Evolutionary conservation across 1,139 yeast species (phyloP), one percentile per base, ranked within the genome.

Genomic region (Candida frijolesensis): DNA sequence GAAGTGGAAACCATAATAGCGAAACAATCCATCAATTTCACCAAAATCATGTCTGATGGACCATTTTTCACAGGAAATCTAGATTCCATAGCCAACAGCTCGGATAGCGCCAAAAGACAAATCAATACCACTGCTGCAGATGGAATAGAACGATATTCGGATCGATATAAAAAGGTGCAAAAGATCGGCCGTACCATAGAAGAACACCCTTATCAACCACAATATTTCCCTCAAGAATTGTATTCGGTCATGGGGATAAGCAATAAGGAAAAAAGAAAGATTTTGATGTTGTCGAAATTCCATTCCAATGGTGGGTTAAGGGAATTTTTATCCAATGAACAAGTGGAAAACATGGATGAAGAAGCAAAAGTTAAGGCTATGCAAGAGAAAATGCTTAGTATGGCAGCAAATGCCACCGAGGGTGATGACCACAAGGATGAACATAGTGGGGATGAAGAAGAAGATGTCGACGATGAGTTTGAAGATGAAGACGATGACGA

Each of bases 171-270:
- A 57, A 87, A 87, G 62, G 85, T 83, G 55, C 80, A 89, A 51
- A 85, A 82, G 60, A 79, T 85, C n/a, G 94, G 94, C 1, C 78
- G 87, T 50, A 84, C 95, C 3, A 81, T 88, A 15, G 87, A 86
- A 57, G 96, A 89, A 52, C 95, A 89, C 68, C 96, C 97, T 1
- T 90, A 86, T 64, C 79, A 80, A 54, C 60, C 80, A 27, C 83
- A 81, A 51, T 78, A 87, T 55, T 89, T 92, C 66, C 98, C 98
- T 0, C 77, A 74, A 25, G 98, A 94, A 65, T 72, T 94, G 51
- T 85, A 88, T 58, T 70, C 79, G 25, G 89, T 86, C 32, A 84
- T 87, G 87, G 94, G 92, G 3, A 78, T 85, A 10, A 78, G 80
- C 55, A 79, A 76, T 56, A 76, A 76, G 60, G 79, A 79, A 62